A percentile compares a stretch with the other conserved stretches of the same genome.
phyloP scores from a whole-genome alignment of 1,284 basidiomycete species.

The Termitomyces sp. region DNA sequence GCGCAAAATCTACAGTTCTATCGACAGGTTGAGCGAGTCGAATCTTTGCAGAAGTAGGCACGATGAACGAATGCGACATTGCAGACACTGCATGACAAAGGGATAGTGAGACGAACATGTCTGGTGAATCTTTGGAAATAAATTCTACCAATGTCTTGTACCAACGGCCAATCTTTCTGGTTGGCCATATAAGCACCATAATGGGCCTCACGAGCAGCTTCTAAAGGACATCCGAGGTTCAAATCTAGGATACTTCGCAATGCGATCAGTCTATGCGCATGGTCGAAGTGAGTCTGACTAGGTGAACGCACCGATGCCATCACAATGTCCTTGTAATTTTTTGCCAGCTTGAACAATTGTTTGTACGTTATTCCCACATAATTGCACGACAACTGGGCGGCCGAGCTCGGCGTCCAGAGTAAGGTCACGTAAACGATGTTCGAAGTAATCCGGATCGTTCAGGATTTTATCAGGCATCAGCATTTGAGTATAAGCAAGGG shows the following conservation, averaged over 20 bases:
- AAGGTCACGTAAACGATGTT: conserved; percentile 54
- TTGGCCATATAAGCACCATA: conserved; percentile 71
- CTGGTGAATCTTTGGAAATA: not conserved
- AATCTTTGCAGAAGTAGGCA: conserved; percentile 65
- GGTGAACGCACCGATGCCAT: conserved; percentile 57
- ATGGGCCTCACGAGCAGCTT: conserved; percentile 59
- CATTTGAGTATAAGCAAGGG: conserved; percentile 70
- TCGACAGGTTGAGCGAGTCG: conserved; percentile 52
- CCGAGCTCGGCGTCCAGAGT: conserved; percentile 28
- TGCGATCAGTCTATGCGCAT: conserved; percentile 8
- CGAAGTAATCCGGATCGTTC: conserved; percentile 55
- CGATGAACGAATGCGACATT: conserved; percentile 50
- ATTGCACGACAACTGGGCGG: conserved; percentile 60
- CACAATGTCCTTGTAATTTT: conserved; percentile 51
- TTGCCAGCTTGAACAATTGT: conserved; percentile 52
- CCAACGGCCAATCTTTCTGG: conserved; percentile 65
- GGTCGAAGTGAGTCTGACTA: conserved; percentile 14
- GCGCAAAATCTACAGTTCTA: conserved; percentile 53
- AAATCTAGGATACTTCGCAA: conserved; percentile 34
- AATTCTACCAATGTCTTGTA: conserved; percentile 53
- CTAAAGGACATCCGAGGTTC: conserved; percentile 67
- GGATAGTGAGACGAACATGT: not conserved
- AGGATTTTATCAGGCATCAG: conserved; percentile 54
- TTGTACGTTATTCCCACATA: conserved; percentile 66
- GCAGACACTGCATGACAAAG: conserved; percentile 55